phyloP scores from a whole-genome alignment of 352 stramenopile genomes.

The Phytophthora syringae region DNA sequence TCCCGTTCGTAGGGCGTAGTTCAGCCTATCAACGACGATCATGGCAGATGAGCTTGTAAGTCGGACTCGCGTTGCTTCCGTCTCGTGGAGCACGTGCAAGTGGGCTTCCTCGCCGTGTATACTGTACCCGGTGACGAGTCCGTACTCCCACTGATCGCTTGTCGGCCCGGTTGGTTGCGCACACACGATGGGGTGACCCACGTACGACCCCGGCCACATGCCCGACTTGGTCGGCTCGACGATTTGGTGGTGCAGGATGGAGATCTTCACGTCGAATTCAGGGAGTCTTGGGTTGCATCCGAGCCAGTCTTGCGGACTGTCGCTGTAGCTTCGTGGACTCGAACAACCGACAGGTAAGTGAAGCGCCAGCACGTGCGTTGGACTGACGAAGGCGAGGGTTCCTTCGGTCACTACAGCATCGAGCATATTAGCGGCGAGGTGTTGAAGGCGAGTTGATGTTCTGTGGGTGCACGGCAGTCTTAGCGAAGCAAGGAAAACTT shows the following conservation, averaged over 20 bases:
- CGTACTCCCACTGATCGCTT: neutral
- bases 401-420: too few relatives aligned
- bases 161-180: neutral
- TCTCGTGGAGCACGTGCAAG: neutral
- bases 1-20: neutral
- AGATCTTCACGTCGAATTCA: neutral
- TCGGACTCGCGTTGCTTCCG: neutral
- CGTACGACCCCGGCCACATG: neutral
- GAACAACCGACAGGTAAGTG: neutral
- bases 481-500: too few relatives aligned
- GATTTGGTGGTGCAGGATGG: neutral
- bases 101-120: neutral
- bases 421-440: too few relatives aligned
- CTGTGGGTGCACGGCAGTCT: too few relatives aligned
- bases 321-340: neutral
- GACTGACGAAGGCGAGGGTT: neutral
- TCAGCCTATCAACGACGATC: neutral
- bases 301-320: neutral
- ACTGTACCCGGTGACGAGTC: neutral
- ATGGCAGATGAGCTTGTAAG: neutral
- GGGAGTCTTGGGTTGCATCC: neutral
- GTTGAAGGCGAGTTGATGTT: too few relatives aligned
- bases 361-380: conserved; percentile 2
- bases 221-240: neutral
- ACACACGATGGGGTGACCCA: neutral